Evolutionary conservation across 352 stramenopile genomes (phyloP), one percentile per base, ranked within the genome.

Genomic region (Globisporangium recalcitrans): DNA sequence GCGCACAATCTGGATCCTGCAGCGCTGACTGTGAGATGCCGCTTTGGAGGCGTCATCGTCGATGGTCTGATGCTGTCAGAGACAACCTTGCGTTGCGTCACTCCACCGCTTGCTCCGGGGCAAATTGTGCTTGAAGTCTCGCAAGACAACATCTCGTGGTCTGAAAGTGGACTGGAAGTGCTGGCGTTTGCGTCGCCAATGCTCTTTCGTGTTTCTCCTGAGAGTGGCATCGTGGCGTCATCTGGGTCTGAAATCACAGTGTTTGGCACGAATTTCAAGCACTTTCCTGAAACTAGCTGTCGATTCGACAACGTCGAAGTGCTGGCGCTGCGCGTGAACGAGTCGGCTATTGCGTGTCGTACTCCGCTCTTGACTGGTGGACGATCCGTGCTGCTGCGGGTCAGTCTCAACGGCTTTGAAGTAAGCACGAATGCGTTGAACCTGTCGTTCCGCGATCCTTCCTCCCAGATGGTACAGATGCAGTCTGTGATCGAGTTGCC

Each of bases 341-440:
- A 60, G 6, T 75, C 73, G 3, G 31, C 34, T 2, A 52, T 85
- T 4, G 65, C 55, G 13, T 82, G 75, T 24, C 66, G 75, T 13
- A 68, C 72, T 22, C 69, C 75, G n/a, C 58, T 31, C 7, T 21
- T 65, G 3, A 2, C 62, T 26, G 53, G 11, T 19, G 13, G 40
- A 11, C 52, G 44, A 0, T 27, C 29, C 49, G 21, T 72, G 3
- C 52, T 44, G 14, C 51, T 85, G 51, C 52, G 62, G 29, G 38
- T 85, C 10, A 72, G 61, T 32, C 64, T 85, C 11, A 85, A 85
- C 38, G 68, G 68, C 13, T 62, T 81, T 24, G 76, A 83, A 65
- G 19, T 52, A 3, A 80, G 68, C 56, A 13, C 32, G 3, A 72
- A 76, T 42, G 58, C 49, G 5, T 16, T 82, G 32, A 34, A 59